Evolutionary conservation across 2,329 filamentous ascomycete genomes (phyloP), one percentile per base, ranked within the genome.

Genomic region (Alternaria incomplexa): DNA sequence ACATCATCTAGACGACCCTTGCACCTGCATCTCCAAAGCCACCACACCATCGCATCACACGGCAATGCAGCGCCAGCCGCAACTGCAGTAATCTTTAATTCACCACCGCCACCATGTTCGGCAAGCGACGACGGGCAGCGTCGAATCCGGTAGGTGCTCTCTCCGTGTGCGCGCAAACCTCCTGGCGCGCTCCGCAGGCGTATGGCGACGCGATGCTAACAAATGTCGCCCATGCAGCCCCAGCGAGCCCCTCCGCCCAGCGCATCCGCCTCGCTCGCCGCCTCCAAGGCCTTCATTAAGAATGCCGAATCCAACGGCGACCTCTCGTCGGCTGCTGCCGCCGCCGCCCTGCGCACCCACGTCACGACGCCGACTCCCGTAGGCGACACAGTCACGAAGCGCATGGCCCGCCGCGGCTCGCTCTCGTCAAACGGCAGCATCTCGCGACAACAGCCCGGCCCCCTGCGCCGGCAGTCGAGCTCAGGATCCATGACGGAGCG

Each of bases 401-500:
- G 94, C 75, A 94, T 91, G 76, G 79, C 88, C 63, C 88, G 93
- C 71, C 89, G 93, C 79, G 85, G 86, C 55, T 97, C 93, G 1
- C 81, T 87, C 45, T 92, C 92, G 2, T 95, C 93, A 5, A 83
- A 87, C 51, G 85, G 84, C 36, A 88, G 86, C 67, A 81, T 79
- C 68, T 79, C 73, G 57, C 76, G 77, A 63, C 80, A 65, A 6
- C 79, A 77, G 59, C 79, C 65, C 3, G 56, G 65, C 6, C 60
- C 59, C 10, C 59, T 80, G 82, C 83, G 75, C 64, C 66, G 79
- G 65, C 78, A 56, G 82, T 94, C 64, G 85, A 90, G 94, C 80
- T 87, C 87, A 26, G 87, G 89, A 22, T 97, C 93, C 53, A 97
- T 98, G 94, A 90, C 88, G 28, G 92, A 95, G 77, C 88, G 95